Conservation (phyloP, 2,329 filamentous ascomycete species). For the Ceratocystis lukuohia region DNA sequence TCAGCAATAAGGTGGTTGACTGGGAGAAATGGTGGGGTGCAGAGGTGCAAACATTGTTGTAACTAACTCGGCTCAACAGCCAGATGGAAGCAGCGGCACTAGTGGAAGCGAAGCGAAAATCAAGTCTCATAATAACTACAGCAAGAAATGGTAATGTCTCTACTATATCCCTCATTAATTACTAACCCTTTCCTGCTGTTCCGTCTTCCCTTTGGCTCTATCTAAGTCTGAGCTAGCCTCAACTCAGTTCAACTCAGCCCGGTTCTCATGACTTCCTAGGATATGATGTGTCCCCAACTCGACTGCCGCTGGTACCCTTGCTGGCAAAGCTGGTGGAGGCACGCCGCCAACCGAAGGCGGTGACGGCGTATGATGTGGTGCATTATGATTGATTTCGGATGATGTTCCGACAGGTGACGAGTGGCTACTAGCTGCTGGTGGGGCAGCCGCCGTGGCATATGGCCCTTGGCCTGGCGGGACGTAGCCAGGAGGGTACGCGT, state of each 20-base stretch:
- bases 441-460: slow-evolving; percentile 19
- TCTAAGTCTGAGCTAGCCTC: neutral
- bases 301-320: slow-evolving; percentile 15
- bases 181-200: neutral
- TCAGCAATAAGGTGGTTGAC: slow-evolving; percentile 53
- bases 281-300: slow-evolving; percentile 25
- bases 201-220: neutral
- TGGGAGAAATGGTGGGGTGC: slow-evolving; percentile 64
- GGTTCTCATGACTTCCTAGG: slow-evolving; percentile 26
- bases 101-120: neutral
- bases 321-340: neutral
- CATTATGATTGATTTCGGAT: neutral
- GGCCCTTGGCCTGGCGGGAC: slow-evolving; percentile 25
- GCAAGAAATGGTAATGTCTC: neutral
- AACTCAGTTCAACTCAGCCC: slow-evolving; percentile 25
- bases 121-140: neutral
- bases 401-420: slow-evolving; percentile 3
- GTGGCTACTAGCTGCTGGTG: neutral
- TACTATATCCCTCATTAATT: neutral
- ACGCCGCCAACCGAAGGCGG: slow-evolving; percentile 4
- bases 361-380: slow-evolving; percentile 13
- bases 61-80: too few relatives aligned
- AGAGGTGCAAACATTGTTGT: slow-evolving; percentile 24
- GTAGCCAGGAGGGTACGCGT: slow-evolving; percentile 20
- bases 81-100: neutral